Base-by-base conservation (phyloP, 78 protist species). In the Dictyostelium citrinum region DNA sequence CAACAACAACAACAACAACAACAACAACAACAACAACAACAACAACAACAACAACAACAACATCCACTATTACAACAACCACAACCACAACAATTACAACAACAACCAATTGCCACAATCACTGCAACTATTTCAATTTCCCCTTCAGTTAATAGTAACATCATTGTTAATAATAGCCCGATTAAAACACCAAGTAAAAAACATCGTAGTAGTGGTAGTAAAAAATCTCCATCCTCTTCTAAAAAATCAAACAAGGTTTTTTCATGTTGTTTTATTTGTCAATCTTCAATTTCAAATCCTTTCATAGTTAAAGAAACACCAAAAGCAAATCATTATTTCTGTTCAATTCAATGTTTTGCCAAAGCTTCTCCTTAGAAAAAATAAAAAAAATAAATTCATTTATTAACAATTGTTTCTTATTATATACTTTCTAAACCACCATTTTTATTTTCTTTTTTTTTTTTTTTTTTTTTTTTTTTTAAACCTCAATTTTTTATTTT, bases 51-150 rank as follows among this genome's bases (percentile, higher is more conserved):
- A 70, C 43, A 33, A 33, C 43, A 60, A 29, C 2, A 0, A 64
- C 72, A 64, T 27, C 17, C 1, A 11, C 33, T 27, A 27, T 4
- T 0, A 27, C 79, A 72, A 72, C 79, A 12, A 72, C 79, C 12
- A 27, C 43, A 7, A 70, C 33, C 31, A 70, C 20, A 1, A 70
- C 43, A 70, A 27, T 16, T 2, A 12, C 43, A 3, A 33, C 20
- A 27, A 70, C 43, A 70, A 70, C 24, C 33, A 68, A 22, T 24
- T 68, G 27, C 75, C 1, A 68, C 75, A 68, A 24, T 29, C 31
- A 68, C 75, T 4, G 37, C 75, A 72, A 29, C 79, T 2, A 72
- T 72, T 72, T 72, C 79, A 72, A 37, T 72, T 20, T 72, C 79
- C 1, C 79, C 79, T 20, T 72, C 37, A 17, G 3, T 33, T 7